Evolutionary conservation across 306 rosid species (phyloP).

Genomic region (cucumber (Cucumis sativus)): Cucumber_9930_V3 NC_026661.2:18567501-18568000

Average conservation of each 20-base stretch:
- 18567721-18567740: constrained; percentile 36
- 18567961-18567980: constrained; percentile 23
- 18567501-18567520: not conserved
- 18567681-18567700: constrained; percentile 81
- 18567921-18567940: constrained; percentile 72
- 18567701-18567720: constrained; percentile 82
- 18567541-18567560: not conserved
- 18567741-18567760: not conserved
- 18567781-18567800: not conserved
- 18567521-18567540: not conserved
- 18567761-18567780: not conserved
- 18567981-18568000: constrained; percentile 3
- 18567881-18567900: constrained; percentile 71
- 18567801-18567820: not conserved
- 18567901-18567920: constrained; percentile 81
- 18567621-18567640: constrained; percentile 10
- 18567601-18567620: not conserved
- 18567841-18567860: constrained; percentile 37
- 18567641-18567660: constrained; percentile 79
- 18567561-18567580: not conserved
- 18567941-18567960: constrained; percentile 34
- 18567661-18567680: constrained; percentile 83
- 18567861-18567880: constrained; percentile 67
- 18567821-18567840: not conserved
- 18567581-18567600: not conserved